These are phyloP conservation scores for Picea mariana DNA, from an alignment of 83 land plant genomes.

Conservation along the genomic window DNA sequence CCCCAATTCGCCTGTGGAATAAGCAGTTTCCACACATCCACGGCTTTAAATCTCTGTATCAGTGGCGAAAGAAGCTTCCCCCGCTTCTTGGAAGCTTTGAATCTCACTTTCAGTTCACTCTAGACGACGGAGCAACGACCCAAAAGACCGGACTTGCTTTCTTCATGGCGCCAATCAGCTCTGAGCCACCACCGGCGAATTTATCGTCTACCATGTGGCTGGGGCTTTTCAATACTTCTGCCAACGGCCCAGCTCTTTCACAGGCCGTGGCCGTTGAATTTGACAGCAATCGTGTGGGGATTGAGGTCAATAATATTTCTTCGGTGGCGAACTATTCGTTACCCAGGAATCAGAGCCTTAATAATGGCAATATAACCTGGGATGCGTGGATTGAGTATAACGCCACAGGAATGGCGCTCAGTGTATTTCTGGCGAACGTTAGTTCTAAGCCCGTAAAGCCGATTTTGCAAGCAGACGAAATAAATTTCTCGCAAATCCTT, in stretches of 20 bases:
- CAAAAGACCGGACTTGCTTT: conserved; percentile 39
- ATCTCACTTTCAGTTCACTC: no score
- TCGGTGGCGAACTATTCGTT: not conserved
- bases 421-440: conserved; percentile 7
- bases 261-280: conserved; percentile 49
- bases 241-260: conserved; percentile 26
- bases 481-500: no score
- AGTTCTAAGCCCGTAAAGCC: no score
- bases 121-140: no score
- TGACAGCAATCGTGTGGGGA: conserved; percentile 50
- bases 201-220: conserved; percentile 23
- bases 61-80: no score
- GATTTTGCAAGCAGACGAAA: no score
- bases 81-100: no score
- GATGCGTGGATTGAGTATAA: conserved; percentile 27
- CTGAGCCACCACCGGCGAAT: not conserved
- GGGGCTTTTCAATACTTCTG: conserved; percentile 44
- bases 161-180: conserved; percentile 29
- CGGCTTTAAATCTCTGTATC: no score
- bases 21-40: no score
- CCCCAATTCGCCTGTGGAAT: no score
- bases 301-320: conserved; percentile 14
- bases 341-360: not conserved
- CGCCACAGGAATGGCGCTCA: not conserved
- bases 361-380: conserved; percentile 6